Conservation (phyloP, 2,329 filamentous ascomycete species). For the Monosporascus sp. region DNA sequence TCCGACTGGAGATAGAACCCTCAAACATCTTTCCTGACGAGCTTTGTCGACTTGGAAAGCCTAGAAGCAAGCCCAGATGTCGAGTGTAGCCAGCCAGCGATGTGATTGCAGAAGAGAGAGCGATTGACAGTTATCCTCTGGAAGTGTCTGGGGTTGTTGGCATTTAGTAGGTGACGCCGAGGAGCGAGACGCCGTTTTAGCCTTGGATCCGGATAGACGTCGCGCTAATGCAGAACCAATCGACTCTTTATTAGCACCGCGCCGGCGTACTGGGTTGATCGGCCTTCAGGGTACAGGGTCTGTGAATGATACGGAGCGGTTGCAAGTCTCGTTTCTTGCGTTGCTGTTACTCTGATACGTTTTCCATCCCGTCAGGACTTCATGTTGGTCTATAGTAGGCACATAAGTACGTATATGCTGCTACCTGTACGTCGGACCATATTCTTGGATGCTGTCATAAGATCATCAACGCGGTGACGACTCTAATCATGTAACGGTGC, state of each 20-base stretch:
- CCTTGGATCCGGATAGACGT: neutral
- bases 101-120: neutral
- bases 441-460: neutral
- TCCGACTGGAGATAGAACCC: constrained; percentile 17
- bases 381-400: neutral
- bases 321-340: neutral
- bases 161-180: neutral
- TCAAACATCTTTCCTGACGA: constrained; percentile 15
- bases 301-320: neutral
- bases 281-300: neutral
- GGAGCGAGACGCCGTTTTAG: neutral
- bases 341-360: neutral
- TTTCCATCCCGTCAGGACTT: neutral
- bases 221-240: constrained; percentile 15
- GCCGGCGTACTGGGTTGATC: neutral
- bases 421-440: neutral
- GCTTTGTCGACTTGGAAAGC: neutral
- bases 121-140: neutral
- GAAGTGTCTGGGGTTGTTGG: neutral
- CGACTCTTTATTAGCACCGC: neutral
- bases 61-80: neutral
- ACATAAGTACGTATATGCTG: neutral
- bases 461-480: neutral
- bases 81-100: neutral
- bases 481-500: neutral